Base-by-base conservation (phyloP, 2,329 filamentous ascomycete species). In the Annulohypoxylon truncatum region DNA sequence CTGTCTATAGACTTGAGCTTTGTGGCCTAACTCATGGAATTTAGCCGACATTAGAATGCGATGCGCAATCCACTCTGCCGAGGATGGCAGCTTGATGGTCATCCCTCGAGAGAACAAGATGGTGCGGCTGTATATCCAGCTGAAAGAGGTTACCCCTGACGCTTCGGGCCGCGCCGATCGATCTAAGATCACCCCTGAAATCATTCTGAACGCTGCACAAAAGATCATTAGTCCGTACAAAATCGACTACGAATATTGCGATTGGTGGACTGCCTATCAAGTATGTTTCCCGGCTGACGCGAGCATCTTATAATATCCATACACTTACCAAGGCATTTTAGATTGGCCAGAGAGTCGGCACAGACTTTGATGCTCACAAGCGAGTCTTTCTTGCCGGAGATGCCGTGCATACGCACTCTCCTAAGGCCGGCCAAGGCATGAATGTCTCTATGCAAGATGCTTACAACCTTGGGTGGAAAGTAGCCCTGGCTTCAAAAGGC, bases 301-400 rank as follows among this genome's bases (percentile, higher is more conserved):
- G 4, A 33, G 9, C 4, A 24, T 22, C 24, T 7, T 26, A 26
- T 35, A 29, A 22, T 9, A 2, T 20, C 10, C n/a, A 18, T 29
- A 13, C 0, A 29, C 33, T 63, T 26, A 61, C 22, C 18, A 15
- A 47, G 12, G 18, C 12, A 83, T 90, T 50, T 68, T 84, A 91
- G 69, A 90, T 92, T 44, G 89, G 89, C 0, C 89, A 92, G 73
- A 82, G 90, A 3, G 84, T 91, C 0, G 87, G 84, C 1, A 83
- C 81, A 0, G 78, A 82, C 24, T 90, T 90, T 74, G 84, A 83
- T 24, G 80, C 81, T 2, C 78, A 82, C 13, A 82, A 85, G 15
- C 83, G 89, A 2, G 82, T 93, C 6, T 93, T 94, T 74, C 81
- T 93, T 2, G 88, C 89, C 0, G 90, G 90, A 1, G 90, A 92